Percentiles rank a stretch among this genome's conserved stretches.
Evolutionary conservation across 2,329 filamentous ascomycete genomes (phyloP).

Genomic region (Fusarium verrucosum): DNA sequence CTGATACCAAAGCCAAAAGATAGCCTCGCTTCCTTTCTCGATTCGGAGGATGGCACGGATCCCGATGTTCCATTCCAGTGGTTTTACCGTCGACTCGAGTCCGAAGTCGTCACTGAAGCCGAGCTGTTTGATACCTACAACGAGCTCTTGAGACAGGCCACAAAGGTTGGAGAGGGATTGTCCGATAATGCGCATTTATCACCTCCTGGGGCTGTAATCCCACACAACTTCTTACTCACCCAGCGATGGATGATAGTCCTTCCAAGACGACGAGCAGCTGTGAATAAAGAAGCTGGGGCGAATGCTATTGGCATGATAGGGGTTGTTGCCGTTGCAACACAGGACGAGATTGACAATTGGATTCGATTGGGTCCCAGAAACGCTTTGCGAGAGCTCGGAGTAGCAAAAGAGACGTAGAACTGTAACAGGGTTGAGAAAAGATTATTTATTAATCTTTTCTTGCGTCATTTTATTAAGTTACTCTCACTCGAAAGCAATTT

Average conservation of each 20-base stretch:
- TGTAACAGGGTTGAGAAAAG: too few species aligned
- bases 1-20: background rate
- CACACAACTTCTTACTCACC: background rate
- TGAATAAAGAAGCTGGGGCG: background rate
- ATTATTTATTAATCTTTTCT: too few species aligned
- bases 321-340: background rate
- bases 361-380: background rate
- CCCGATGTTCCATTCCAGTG: background rate
- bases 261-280: background rate
- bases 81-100: background rate
- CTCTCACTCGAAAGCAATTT: accelerated
- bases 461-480: too few species aligned
- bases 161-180: background rate
- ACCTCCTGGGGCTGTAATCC: background rate
- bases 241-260: background rate
- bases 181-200: background rate
- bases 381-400: background rate
- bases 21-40: background rate
- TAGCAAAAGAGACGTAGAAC: background rate
- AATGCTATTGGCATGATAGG: slow-evolving; percentile 1
- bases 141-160: accelerated
- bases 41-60: accelerated
- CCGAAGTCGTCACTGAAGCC: accelerated
- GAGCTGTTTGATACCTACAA: background rate
- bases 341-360: background rate